phyloP scores from a whole-genome alignment of 345 rosid genomes.

The Heritiera fomes region DNA sequence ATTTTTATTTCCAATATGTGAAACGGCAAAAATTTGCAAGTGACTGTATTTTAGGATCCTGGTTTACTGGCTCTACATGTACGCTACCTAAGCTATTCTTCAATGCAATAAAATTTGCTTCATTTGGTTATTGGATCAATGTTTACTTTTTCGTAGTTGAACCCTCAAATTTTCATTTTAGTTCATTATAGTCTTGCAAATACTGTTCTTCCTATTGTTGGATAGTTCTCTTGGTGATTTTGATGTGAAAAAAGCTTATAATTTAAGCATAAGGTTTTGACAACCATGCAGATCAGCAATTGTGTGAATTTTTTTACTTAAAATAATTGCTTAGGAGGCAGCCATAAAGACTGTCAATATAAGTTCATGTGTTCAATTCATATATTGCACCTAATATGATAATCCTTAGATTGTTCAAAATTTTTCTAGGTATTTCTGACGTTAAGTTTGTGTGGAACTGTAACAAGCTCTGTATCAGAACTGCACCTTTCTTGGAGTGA shows the following conservation, averaged over 20 bases:
- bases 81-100: background rate
- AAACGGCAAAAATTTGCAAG: background rate
- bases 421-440: background rate
- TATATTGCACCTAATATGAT: background rate
- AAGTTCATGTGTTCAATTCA: background rate
- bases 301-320: background rate
- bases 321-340: background rate
- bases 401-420: background rate
- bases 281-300: background rate
- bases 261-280: background rate
- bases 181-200: background rate
- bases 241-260: background rate
- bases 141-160: constrained; percentile 54
- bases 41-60: background rate
- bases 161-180: background rate
- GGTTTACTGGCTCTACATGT: background rate
- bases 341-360: background rate
- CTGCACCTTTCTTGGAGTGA: background rate
- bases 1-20: background rate
- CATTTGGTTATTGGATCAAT: background rate
- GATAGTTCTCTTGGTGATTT: background rate
- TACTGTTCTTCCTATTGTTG: background rate
- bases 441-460: background rate
- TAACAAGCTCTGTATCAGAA: background rate
- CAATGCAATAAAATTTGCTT: background rate